Conservation (phyloP, 1,284 basidiomycete species). For the Ceratobasidium sp. region DNA sequence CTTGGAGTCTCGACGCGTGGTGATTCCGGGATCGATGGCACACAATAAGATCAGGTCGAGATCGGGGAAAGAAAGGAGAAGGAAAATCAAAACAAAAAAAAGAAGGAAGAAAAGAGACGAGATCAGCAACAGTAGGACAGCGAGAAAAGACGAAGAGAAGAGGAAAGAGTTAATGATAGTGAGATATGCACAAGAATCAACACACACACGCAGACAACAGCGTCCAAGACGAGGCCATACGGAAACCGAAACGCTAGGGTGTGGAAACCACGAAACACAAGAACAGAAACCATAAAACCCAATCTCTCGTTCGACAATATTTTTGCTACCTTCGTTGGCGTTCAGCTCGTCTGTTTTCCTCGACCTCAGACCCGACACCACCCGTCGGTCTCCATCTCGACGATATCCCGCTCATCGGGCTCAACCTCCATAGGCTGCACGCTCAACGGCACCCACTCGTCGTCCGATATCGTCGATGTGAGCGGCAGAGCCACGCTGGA, state of each 20-base stretch:
- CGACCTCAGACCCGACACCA: conserved; percentile 24
- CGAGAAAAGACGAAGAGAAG: background rate
- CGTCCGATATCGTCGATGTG: background rate
- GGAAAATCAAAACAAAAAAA: background rate
- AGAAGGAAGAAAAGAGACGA: background rate
- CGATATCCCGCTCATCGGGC: conserved; percentile 36
- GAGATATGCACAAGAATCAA: background rate
- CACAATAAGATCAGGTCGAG: background rate
- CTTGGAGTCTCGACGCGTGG: conserved; percentile 7
- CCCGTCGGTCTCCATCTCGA: conserved; percentile 33
- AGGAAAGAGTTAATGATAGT: conserved; percentile 25
- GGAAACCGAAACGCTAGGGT: background rate
- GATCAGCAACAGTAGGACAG: background rate
- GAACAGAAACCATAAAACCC: too few species aligned
- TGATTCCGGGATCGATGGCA: background rate
- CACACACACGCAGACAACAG: conserved; percentile 12
- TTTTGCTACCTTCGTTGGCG: too few species aligned
- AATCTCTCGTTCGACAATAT: too few species aligned
- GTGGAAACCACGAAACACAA: background rate
- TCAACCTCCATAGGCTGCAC: conserved; percentile 36
- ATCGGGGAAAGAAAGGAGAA: background rate
- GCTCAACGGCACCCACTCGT: conserved; percentile 35
- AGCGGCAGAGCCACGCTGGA: background rate
- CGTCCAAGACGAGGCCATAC: background rate
- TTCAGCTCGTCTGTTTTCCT: too few species aligned